phyloP scores from a whole-genome alignment of 2,329 filamentous ascomycete genomes.

The Geosmithia morbida region DNA sequence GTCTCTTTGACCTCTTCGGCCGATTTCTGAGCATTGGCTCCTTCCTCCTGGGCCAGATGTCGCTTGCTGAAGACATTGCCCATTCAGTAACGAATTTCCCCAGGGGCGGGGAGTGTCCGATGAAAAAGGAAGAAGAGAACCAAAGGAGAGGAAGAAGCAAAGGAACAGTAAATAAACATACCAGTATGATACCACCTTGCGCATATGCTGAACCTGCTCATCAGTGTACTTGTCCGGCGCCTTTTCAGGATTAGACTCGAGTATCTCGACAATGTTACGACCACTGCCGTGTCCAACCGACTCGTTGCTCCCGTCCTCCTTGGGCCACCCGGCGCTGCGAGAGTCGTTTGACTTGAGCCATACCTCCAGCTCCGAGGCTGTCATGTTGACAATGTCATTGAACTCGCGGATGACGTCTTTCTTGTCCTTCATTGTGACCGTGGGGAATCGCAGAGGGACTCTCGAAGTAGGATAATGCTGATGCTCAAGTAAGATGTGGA shows the following conservation, averaged over 20 bases:
- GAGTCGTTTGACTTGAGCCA: slow-evolving; percentile 49
- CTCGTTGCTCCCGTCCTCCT: slow-evolving; percentile 42
- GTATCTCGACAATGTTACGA: slow-evolving; percentile 46
- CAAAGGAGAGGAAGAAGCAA: neutral
- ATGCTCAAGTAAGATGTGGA: neutral
- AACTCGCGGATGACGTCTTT: slow-evolving; percentile 36
- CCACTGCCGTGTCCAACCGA: slow-evolving; percentile 50
- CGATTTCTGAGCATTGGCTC: slow-evolving; percentile 37
- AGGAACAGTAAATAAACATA: slow-evolving; percentile 8
- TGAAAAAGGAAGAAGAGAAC: no score
- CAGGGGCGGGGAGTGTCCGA: no score
- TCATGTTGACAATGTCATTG: slow-evolving; percentile 55
- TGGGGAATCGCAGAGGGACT: neutral
- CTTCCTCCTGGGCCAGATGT: slow-evolving; percentile 50
- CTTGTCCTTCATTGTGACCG: slow-evolving; percentile 8
- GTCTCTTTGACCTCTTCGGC: slow-evolving; percentile 28
- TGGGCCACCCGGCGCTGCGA: slow-evolving; percentile 42
- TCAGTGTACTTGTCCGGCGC: slow-evolving; percentile 41
- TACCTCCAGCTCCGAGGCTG: slow-evolving; percentile 39
- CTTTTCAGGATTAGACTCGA: slow-evolving; percentile 46
- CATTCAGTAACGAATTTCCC: no score
- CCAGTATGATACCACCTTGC: slow-evolving; percentile 49
- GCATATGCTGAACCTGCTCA: slow-evolving; percentile 41
- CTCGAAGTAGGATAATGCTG: neutral
- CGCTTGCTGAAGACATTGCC: slow-evolving; percentile 32